Base-by-base conservation (phyloP, 257 asterid species). In the Perilla frutescens region DNA sequence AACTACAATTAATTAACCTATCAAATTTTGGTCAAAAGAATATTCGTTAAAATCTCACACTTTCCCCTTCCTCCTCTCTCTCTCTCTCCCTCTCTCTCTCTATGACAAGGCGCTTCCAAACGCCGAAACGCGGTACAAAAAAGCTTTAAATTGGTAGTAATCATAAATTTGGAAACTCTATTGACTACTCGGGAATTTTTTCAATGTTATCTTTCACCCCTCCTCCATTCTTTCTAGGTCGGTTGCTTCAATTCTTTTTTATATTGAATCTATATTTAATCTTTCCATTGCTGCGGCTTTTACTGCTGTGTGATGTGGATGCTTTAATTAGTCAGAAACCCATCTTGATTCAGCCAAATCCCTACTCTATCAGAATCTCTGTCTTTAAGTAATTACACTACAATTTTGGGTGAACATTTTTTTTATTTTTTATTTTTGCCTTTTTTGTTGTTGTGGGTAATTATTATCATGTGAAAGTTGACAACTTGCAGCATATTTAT, bases 181-280 rank as follows among this genome's bases (percentile, higher is more conserved):
- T 75, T 70, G 77, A 80, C 75, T 36, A 26, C 7, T 51, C 36
- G 12, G 62, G 32, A 29, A 26, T 34, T 68, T 26, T 11, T 31
- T 72, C 64, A 61, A 80, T 76, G 79, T 14, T 57, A 54, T 29
- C 39, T 4, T 47, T 36, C 49, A 31, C 84, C 11, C 67, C 78
- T 50, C 47, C 76, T 76, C 78, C 79, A 39, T 61, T 60, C 48
- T 53, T 54, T 6, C 36, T 79, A 53, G 79, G 81, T 71, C 47
- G 61, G 26, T 60, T 59, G 53, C 70, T 43, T 7, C 48, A 6
- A 7, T 12, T 57, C 40, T 9, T n/a, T 63, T 31, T 14, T 11
- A 8, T 40, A 8, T 40, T 63, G 20, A 41, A 37, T 26, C 2
- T 50, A 7, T 54, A 6, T 73, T 41, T 41, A 20, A 62, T 73